phyloP scores from a whole-genome alignment of 495 filamentous ascomycete species.

The Xylaria castorea region DNA sequence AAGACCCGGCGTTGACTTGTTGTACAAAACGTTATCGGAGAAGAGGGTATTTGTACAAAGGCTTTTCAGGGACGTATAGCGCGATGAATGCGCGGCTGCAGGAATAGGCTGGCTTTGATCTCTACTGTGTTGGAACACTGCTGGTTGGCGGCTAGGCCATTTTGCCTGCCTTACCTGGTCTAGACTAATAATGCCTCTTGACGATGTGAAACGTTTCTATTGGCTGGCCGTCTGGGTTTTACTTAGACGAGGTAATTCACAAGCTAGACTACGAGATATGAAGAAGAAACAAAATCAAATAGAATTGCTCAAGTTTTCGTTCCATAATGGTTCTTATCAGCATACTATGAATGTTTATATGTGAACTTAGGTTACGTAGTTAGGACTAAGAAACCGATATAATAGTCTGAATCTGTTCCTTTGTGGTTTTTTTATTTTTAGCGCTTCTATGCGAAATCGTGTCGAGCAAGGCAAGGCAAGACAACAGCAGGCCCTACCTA shows the following conservation, averaged over 20 bases:
- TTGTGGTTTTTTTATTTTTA: not conserved
- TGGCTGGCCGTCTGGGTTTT: not conserved
- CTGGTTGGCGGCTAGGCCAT: not conserved
- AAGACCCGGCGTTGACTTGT: conserved; percentile 4
- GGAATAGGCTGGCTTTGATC: not conserved
- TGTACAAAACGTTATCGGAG: conserved; percentile 9
- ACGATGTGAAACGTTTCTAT: conserved; percentile 11
- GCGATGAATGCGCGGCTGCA: not conserved
- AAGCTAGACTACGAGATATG: conserved; percentile 22
- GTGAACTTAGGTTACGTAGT: not conserved
- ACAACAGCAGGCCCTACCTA: not conserved
- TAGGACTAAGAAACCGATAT: not conserved
- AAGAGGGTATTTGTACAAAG: not conserved
- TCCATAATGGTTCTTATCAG: not conserved
- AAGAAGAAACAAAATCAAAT: not conserved
- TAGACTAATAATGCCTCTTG: conserved; percentile 13
- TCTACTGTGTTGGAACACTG: conserved; percentile 5
- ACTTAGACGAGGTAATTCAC: not conserved
- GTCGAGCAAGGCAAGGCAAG: not conserved
- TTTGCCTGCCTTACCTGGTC: not conserved
- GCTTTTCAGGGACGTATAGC: not conserved
- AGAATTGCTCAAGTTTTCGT: not conserved
- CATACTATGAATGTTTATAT: not conserved
- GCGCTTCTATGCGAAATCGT: not conserved
- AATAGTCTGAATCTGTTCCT: conserved; percentile 1